Base-by-base conservation (phyloP, 352 stramenopile species). In the Globisporangium nagaii region DNA sequence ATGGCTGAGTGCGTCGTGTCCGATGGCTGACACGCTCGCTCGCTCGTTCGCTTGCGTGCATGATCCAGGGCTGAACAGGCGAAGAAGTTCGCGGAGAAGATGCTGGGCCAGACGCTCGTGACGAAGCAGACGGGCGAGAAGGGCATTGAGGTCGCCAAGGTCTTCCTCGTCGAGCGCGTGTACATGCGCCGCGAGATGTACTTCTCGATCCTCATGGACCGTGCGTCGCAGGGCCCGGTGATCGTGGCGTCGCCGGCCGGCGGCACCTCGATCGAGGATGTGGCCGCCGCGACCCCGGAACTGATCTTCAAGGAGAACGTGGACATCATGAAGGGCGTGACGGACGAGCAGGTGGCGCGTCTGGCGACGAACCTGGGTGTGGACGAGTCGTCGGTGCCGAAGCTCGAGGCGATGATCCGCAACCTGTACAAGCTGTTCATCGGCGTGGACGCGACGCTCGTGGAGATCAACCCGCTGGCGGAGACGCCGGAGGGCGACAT, bases 381-480 rank as follows among this genome's bases (percentile, higher is more conserved):
- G 15, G 75, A 87, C 25, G 66, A 70, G 17, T 50, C 62, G 12
- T 67, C 77, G 24, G 47, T 66, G 28, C 58, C 68, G 25, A 89
- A 88, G 65, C 73, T 93, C 22, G 78, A 90, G 71, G 63, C 65
- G 37, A 77, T 86, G 65, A 89, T 88, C 51, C 70, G 71, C 57
- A 90, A 88, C 63, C 80, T 99, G 28, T 99, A 99, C 77, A 82
- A 95, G 46, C 87, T 99, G 70, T 99, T 99, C 71, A 81, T 98
- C 39, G 79, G 86, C 50, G 89, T 88, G 50, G 97, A 99, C 69
- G 97, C 90, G 47, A 99, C 97, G 34, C 87, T 98, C 62, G 89
- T 99, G 39, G 96, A 99, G 83, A 97, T 99, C 66, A 99, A 99
- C 79, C 97, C 97, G 13, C 69, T 99, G n/a, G 96, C 94, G 11